Conservation (phyloP, 768 basidiomycete genomes). For the Sistotremastrum niveocremeum region DNA sequence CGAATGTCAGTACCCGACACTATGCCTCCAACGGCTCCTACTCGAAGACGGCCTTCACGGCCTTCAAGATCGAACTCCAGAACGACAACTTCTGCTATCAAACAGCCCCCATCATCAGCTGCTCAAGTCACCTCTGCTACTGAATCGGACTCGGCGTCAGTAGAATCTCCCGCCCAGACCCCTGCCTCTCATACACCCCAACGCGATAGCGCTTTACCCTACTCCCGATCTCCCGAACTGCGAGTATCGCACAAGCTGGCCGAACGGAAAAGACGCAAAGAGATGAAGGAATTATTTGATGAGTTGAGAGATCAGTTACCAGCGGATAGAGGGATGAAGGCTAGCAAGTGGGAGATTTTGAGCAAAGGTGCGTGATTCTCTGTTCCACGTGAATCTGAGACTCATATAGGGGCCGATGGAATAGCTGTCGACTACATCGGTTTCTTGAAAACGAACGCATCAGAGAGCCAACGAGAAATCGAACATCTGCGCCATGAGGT, state of each 20-base stretch:
- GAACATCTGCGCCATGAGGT: too few relatives aligned
- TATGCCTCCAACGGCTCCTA: conserved; percentile 30
- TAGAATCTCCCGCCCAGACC: conserved; percentile 23
- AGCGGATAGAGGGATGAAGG: conserved; percentile 86
- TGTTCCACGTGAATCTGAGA: too few relatives aligned
- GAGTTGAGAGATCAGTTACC: conserved; percentile 90
- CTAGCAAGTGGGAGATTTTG: conserved; percentile 98
- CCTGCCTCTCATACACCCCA: conserved; percentile 28
- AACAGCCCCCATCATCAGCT: conserved; percentile 1
- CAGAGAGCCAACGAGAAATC: too few relatives aligned
- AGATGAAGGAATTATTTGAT: conserved; percentile 98
- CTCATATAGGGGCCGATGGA: too few relatives aligned
- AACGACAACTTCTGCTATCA: background rate
- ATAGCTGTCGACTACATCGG: too few relatives aligned
- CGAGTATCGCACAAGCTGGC: conserved; percentile 94
- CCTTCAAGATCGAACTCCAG: conserved; percentile 25
- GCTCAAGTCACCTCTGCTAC: background rate
- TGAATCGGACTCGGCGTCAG: conserved; percentile 9
- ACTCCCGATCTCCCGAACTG: conserved; percentile 90
- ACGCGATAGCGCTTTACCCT: conserved; percentile 53
- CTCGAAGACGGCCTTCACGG: conserved; percentile 57
- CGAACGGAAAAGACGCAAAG: conserved; percentile 91
- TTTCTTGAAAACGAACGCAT: too few relatives aligned
- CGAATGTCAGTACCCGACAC: conserved; percentile 65
- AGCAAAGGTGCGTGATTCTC: conserved; percentile 61